Evolutionary conservation across 345 rosid genomes (phyloP), one percentile per base, ranked within the genome.

Genomic region (Populus alba): DNA sequence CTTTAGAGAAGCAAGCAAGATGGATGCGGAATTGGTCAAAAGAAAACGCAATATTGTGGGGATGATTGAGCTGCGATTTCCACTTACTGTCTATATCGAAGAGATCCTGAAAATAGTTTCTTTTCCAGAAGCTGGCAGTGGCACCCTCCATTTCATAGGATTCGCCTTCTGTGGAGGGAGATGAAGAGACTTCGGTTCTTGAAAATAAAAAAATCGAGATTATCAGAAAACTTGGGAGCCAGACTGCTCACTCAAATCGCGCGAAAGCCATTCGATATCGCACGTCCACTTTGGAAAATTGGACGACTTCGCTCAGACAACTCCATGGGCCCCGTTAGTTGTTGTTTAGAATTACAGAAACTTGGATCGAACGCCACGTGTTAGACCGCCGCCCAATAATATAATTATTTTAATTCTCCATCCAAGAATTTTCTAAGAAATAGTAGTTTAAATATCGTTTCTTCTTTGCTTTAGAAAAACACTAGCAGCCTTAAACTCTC

Each of bases 61-160:
- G 10, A 18, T 53, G 8, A 53, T 20, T 59, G 65, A 59, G 4
- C 29, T n/a, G 65, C 65, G 25, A 59, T 59, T n/a, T 23, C 4
- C n/a, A 59, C 65, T 59, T 23, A 23, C 27, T 12, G n/a, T n/a
- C 62, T 39, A 8, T 39, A 10, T 41, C 45, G 1, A 41, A 41
- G 45, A 0, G 1, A 2, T 2, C 1, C 12, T 10, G 4, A 11
- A 0, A 10, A 2, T 2, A 0, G 4, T 41, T 41, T 41, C 0
- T 41, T 41, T 41, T 12, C 65, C 7, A 59, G 15, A 59, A 3
- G 29, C 1, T n/a, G 6, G 65, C 0, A 59, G 29, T 0, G 27
- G 16, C 29, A 59, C 29, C 65, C 65, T 59, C 65, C 65, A 59
- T 10, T 59, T 25, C 63, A n/a, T 3, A n/a, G 9, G 25, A n/a